phyloP scores from a whole-genome alignment of 176 grass and related monocot species.

The Aegilops longissima region DNA sequence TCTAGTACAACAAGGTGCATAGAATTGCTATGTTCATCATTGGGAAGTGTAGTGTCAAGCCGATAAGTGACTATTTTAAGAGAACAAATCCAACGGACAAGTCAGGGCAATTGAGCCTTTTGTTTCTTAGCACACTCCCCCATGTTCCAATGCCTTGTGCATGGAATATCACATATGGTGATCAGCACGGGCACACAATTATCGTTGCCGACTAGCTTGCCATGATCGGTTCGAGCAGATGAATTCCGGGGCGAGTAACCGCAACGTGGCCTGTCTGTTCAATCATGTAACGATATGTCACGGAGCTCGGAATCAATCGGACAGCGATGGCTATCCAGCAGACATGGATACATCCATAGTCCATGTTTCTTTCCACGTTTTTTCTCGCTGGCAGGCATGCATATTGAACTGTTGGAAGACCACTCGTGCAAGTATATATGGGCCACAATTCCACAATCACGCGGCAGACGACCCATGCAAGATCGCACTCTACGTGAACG shows the following conservation, averaged over 20 bases:
- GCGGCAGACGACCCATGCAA: neutral
- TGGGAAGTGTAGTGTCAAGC: neutral
- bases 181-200: neutral
- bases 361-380: neutral
- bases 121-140: neutral
- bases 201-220: neutral
- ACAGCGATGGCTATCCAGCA: conserved; percentile 22
- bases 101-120: neutral
- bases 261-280: conserved; percentile 31
- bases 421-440: neutral
- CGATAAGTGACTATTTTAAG: neutral
- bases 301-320: neutral
- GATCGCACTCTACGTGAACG: neutral
- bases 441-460: neutral
- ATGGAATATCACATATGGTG: neutral
- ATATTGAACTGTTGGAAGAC: neutral
- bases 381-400: neutral
- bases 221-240: neutral
- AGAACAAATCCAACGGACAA: neutral
- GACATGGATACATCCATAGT: neutral
- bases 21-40: neutral
- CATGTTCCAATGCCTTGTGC: neutral
- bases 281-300: neutral
- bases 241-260: neutral
- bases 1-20: neutral